phyloP scores from a whole-genome alignment of 139 green algal genomes.

The Chlamydomonas sphaeroides region DNA sequence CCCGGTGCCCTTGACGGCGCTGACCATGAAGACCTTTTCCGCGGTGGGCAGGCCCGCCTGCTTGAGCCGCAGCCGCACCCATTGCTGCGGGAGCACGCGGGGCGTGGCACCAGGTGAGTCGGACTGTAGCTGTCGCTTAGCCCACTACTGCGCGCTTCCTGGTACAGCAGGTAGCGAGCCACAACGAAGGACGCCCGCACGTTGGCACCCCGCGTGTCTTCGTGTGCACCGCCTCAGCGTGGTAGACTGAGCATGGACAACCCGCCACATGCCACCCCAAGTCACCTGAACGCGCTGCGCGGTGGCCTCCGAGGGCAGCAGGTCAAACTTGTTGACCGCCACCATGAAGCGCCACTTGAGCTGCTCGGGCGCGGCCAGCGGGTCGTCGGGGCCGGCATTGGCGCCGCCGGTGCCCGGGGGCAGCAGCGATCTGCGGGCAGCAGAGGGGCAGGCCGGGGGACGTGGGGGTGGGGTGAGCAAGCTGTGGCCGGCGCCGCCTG shows the following conservation, averaged over 20 bases:
- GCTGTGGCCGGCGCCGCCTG: no score
- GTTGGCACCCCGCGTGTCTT: no score
- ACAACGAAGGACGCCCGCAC: no score
- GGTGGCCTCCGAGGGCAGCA: slow-evolving; percentile 79
- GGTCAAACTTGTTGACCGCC: slow-evolving; percentile 94
- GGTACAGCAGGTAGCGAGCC: no score
- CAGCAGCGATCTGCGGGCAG: slow-evolving; percentile 12
- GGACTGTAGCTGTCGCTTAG: no score
- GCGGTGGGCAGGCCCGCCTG: slow-evolving; percentile 64
- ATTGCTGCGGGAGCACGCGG: slow-evolving; percentile 66
- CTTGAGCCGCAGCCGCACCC: slow-evolving; percentile 66
- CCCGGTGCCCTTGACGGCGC: slow-evolving; percentile 49
- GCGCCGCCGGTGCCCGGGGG: not conserved
- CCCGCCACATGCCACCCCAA: not conserved
- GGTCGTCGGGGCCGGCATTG: no score
- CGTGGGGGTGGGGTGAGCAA: not conserved
- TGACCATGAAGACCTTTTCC: slow-evolving; percentile 64
- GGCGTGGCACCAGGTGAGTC: no score
- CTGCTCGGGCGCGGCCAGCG: slow-evolving; percentile 1
- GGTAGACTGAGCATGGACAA: no score
- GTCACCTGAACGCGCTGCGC: slow-evolving; percentile 57
- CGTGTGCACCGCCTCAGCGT: no score
- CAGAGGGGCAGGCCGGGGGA: not conserved
- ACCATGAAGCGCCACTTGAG: slow-evolving; percentile 80
- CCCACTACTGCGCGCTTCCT: no score